phyloP scores from a whole-genome alignment of 2,329 filamentous ascomycete genomes.

The Fusarium protoensiforme region DNA sequence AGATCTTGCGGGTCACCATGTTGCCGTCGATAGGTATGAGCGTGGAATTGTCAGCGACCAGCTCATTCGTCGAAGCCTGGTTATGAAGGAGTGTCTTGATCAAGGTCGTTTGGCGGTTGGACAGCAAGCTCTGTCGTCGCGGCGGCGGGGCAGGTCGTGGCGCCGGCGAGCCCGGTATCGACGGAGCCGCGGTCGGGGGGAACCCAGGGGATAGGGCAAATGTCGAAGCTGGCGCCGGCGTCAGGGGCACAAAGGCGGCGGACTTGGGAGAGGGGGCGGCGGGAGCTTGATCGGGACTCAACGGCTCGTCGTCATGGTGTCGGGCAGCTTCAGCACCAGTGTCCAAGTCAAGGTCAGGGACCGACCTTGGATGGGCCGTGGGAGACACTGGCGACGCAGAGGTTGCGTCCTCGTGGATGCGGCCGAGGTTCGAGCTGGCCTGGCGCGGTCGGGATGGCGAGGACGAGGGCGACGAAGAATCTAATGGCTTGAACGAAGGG shows the following conservation, averaged over 20 bases:
- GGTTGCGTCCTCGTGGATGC: constrained; percentile 40
- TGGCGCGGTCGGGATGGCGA: constrained; percentile 34
- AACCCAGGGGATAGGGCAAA: constrained; percentile 45
- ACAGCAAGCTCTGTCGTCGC: constrained; percentile 48
- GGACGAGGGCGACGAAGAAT: constrained; percentile 29
- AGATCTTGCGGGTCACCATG: constrained; percentile 84
- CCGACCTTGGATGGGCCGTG: constrained; percentile 23
- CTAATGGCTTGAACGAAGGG: constrained; percentile 29
- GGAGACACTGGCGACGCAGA: constrained; percentile 25
- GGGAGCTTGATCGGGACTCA: constrained; percentile 43
- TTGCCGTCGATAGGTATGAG: constrained; percentile 53
- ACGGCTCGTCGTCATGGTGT: constrained; percentile 41
- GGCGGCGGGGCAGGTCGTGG: constrained; percentile 36
- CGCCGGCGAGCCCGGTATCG: constrained; percentile 28
- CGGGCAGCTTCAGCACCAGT: constrained; percentile 31
- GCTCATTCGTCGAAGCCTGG: constrained; percentile 33
- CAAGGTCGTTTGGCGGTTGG: constrained; percentile 52
- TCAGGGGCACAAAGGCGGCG: constrained; percentile 20
- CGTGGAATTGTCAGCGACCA: constrained; percentile 32
- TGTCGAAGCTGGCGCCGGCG: constrained; percentile 51
- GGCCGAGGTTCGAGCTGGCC: constrained; percentile 40
- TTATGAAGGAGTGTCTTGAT: constrained; percentile 47
- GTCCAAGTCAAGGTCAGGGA: constrained; percentile 34
- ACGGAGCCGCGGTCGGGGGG: constrained; percentile 31
- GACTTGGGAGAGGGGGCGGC: constrained; percentile 28